Percentiles rank a stretch among this genome's conserved stretches.
These are phyloP conservation scores for Flaveria brownii DNA, from an alignment of 129 eudicot genomes.

Conservation along the genomic window DNA sequence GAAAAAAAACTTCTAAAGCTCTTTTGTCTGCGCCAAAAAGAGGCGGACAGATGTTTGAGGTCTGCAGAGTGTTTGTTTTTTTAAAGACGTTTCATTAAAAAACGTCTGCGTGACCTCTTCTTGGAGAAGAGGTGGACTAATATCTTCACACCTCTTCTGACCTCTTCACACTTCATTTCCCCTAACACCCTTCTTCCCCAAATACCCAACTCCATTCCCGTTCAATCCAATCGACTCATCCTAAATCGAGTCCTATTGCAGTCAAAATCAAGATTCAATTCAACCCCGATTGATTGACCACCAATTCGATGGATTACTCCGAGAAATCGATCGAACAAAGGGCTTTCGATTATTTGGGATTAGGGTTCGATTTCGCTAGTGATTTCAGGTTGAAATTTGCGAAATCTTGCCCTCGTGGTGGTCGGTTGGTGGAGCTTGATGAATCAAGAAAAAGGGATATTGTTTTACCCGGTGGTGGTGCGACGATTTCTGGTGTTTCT, in stretches of 20 bases:
- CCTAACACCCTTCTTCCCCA: too few relatives aligned
- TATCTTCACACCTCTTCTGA: too few relatives aligned
- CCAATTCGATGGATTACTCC: conserved; percentile 34
- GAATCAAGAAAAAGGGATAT: conserved; percentile 51
- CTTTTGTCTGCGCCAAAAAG: too few relatives aligned
- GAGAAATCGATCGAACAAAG: conserved; percentile 53
- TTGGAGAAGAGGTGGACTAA: too few relatives aligned
- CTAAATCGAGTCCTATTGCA: background rate
- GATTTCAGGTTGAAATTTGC: conserved; percentile 90
- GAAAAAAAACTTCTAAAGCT: too few relatives aligned
- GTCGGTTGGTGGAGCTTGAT: conserved; percentile 34
- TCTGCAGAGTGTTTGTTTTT: too few relatives aligned
- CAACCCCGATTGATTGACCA: background rate
- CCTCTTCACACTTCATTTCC: too few relatives aligned
- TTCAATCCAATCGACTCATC: background rate
- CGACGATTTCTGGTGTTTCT: conserved; percentile 59
- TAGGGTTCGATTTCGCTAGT: conserved; percentile 89
- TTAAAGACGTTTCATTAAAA: too few relatives aligned
- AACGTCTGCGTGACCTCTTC: too few relatives aligned
- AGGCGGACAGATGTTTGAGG: too few relatives aligned
- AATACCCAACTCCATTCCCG: too few relatives aligned
- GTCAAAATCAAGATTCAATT: conserved; percentile 4
- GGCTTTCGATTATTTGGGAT: conserved; percentile 71
- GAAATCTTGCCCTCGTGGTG: conserved; percentile 54
- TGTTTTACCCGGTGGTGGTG: conserved; percentile 57